Conservation (phyloP, 306 rosid genomes). For the Cucumis cinereus region DNA sequence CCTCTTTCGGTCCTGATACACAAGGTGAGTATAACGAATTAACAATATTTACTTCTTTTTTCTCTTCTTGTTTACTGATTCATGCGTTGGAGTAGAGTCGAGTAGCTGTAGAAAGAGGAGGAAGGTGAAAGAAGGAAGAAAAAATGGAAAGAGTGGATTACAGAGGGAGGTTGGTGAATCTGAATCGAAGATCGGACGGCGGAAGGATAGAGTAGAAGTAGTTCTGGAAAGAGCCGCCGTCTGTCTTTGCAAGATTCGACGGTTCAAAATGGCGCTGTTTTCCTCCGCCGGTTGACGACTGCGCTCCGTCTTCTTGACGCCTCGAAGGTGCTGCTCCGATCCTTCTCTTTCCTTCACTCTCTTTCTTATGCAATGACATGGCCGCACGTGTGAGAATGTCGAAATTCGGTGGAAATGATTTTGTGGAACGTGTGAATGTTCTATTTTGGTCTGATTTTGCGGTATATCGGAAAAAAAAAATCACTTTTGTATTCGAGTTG, state of each 20-base stretch:
- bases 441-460: too few species aligned
- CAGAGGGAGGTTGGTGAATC: constrained; percentile 8
- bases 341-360: background rate
- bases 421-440: too few species aligned
- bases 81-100: constrained; percentile 29
- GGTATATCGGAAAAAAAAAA: too few species aligned
- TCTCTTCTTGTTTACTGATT: background rate
- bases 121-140: background rate
- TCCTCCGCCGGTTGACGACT: background rate
- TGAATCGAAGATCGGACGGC: constrained; percentile 22
- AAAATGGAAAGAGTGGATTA: background rate
- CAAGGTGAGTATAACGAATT: constrained; percentile 19
- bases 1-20: constrained; percentile 1
- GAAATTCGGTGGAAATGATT: background rate
- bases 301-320: background rate
- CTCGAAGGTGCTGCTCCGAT: background rate
- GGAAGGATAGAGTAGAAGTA: constrained; percentile 33
- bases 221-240: constrained; percentile 38
- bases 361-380: background rate
- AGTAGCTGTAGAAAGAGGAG: constrained; percentile 21
- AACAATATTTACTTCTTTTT: background rate
- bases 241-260: constrained; percentile 33
- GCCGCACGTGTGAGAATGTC: background rate
- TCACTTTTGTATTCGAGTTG: too few species aligned
- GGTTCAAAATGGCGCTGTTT: constrained; percentile 20